Evolutionary conservation across 1,284 basidiomycete genomes (phyloP).

Genomic region (Phylloboletellus chloephorus): DNA sequence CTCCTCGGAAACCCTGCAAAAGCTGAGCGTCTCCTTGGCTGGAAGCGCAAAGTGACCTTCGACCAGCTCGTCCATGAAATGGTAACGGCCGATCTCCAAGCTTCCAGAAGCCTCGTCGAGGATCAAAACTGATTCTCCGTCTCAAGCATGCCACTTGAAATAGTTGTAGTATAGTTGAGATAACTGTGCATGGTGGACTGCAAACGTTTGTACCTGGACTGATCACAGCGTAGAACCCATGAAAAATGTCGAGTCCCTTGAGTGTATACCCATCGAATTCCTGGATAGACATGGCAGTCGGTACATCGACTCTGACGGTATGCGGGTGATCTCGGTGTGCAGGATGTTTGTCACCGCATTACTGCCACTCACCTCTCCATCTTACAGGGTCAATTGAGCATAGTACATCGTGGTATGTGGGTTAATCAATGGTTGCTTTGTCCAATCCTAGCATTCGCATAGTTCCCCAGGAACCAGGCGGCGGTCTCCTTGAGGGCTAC

Average conservation of each 20-base stretch:
- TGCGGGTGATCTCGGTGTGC: too few relatives aligned
- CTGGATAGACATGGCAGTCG: neutral
- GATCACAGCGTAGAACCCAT: conserved; percentile 5
- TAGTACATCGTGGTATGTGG: conserved; percentile 5
- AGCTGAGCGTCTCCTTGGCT: conserved; percentile 78
- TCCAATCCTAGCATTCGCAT: conserved; percentile 60
- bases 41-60: conserved; percentile 81
- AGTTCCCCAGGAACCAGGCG: conserved; percentile 77
- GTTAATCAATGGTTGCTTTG: conserved; percentile 10
- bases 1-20: conserved; percentile 79
- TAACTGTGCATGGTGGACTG: neutral
- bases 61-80: conserved; percentile 82
- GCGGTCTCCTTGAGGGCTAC: conserved; percentile 66
- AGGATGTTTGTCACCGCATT: too few relatives aligned
- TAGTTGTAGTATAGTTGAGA: conserved; percentile 2
- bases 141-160: neutral
- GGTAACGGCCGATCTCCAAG: conserved; percentile 74
- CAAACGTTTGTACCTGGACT: neutral
- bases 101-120: conserved; percentile 65
- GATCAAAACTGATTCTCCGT: conserved; percentile 61
- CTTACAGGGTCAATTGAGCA: too few relatives aligned
- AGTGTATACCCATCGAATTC: conserved; percentile 1
- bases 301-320: too few relatives aligned
- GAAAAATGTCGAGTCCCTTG: neutral
- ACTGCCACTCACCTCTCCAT: too few relatives aligned